Conservation (phyloP, 345 rosid genomes). For the Arabidopsis thaliana region DNA sequence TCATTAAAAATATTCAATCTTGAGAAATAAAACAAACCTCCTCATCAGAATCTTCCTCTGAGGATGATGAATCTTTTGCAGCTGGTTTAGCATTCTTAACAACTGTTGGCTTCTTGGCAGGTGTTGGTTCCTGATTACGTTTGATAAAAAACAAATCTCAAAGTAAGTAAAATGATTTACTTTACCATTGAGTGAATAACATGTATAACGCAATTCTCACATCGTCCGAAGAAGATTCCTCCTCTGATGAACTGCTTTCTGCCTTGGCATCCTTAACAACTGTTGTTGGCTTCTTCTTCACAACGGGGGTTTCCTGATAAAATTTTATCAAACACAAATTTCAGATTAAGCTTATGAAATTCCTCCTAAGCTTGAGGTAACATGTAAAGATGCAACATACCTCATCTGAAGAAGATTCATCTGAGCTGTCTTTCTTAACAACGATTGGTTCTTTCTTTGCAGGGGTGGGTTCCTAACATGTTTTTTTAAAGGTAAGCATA, state of each 20-base stretch:
- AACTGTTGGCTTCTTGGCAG: conserved; percentile 32
- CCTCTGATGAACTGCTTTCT: conserved; percentile 49
- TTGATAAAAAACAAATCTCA: neutral
- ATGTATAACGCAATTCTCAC: conserved; percentile 26
- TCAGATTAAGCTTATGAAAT: neutral
- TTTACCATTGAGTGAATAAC: neutral
- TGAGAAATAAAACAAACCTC: conserved; percentile 24
- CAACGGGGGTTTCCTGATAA: conserved; percentile 34
- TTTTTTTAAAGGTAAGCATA: neutral
- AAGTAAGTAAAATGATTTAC: neutral
- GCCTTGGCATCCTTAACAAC: conserved; percentile 31
- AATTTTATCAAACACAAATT: neutral
- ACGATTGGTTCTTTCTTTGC: conserved; percentile 16
- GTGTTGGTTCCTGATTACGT: conserved; percentile 38
- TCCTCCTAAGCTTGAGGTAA: neutral
- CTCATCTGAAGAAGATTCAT: conserved; percentile 43
- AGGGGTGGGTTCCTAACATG: conserved; percentile 40
- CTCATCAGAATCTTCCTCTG: conserved; percentile 38
- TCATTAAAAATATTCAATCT: neutral
- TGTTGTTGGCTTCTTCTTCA: conserved; percentile 15
- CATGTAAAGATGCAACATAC: conserved; percentile 19
- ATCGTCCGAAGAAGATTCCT: conserved; percentile 48
- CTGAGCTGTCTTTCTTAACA: conserved; percentile 43
- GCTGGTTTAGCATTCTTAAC: conserved; percentile 39
- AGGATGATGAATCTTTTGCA: conserved; percentile 46